Evolutionary conservation across 2,329 filamentous ascomycete genomes (phyloP).

Genomic region (Colletotrichum aenigma): DNA sequence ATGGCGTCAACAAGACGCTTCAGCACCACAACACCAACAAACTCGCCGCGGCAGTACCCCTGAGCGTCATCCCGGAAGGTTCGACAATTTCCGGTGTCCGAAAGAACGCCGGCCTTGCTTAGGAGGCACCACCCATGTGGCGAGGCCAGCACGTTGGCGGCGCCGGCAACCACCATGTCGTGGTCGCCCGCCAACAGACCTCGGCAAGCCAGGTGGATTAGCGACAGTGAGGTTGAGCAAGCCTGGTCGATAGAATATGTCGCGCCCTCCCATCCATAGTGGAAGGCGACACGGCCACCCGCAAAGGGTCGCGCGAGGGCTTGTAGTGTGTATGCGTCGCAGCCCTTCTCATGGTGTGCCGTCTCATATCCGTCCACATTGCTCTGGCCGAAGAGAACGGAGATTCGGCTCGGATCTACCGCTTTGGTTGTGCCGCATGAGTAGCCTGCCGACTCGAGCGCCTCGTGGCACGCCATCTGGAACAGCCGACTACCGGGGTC

Average conservation of each 20-base stretch:
- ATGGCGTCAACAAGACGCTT: conserved; percentile 52
- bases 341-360: neutral
- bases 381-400: neutral
- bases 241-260: conserved; percentile 38
- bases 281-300: neutral
- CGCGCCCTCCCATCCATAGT: conserved; percentile 30
- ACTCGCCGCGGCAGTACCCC: conserved; percentile 58
- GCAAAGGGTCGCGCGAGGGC: neutral
- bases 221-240: conserved; percentile 39
- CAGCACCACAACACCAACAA: conserved; percentile 44
- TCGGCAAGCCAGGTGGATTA: conserved; percentile 36
- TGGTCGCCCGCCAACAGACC: conserved; percentile 34
- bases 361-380: neutral
- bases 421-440: conserved; percentile 20
- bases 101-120: conserved; percentile 27
- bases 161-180: conserved; percentile 39
- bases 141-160: conserved; percentile 37
- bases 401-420: conserved; percentile 27
- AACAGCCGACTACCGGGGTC: conserved; percentile 34
- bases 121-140: conserved; percentile 4
- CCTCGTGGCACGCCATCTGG: conserved; percentile 38
- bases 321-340: neutral
- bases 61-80: conserved; percentile 37
- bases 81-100: conserved; percentile 33
- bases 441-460: conserved; percentile 27